phyloP scores from a whole-genome alignment of 176 grass and related monocot species.

The Oryza glumipatula region DNA sequence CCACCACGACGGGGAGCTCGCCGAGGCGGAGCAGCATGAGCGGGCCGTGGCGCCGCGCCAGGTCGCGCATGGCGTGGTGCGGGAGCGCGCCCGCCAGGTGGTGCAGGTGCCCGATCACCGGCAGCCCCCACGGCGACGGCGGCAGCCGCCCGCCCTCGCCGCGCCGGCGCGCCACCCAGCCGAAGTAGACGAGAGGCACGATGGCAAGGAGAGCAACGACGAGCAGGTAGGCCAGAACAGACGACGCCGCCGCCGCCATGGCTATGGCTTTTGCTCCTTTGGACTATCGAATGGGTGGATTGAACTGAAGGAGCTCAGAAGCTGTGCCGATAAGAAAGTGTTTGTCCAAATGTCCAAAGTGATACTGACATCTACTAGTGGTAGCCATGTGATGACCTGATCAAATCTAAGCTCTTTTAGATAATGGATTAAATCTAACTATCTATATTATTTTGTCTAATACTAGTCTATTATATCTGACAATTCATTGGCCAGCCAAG shows the following conservation, averaged over 20 bases:
- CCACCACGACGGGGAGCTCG: conserved; percentile 41
- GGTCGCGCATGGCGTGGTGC: conserved; percentile 40
- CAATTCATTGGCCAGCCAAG: no score
- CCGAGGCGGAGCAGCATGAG: conserved; percentile 52
- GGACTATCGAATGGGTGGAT: no score
- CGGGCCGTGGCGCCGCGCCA: conserved; percentile 39
- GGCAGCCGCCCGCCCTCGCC: background rate
- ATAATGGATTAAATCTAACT: no score
- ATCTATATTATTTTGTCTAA: no score
- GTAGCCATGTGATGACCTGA: no score
- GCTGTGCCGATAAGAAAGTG: no score
- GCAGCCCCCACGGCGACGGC: conserved; percentile 42
- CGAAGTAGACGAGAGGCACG: background rate
- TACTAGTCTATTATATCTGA: no score
- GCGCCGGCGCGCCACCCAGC: background rate
- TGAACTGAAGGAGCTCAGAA: no score
- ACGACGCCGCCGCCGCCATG: background rate
- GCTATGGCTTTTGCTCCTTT: background rate
- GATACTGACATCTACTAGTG: no score
- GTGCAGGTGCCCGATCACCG: conserved; percentile 53
- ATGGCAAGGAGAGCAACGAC: conserved; percentile 14
- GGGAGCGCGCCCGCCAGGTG: conserved; percentile 38
- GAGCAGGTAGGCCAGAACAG: background rate
- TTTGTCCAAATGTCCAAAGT: no score
- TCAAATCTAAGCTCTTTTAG: no score